phyloP scores from a whole-genome alignment of 2,329 filamentous ascomycete species.

The Xylaria polymorpha region DNA sequence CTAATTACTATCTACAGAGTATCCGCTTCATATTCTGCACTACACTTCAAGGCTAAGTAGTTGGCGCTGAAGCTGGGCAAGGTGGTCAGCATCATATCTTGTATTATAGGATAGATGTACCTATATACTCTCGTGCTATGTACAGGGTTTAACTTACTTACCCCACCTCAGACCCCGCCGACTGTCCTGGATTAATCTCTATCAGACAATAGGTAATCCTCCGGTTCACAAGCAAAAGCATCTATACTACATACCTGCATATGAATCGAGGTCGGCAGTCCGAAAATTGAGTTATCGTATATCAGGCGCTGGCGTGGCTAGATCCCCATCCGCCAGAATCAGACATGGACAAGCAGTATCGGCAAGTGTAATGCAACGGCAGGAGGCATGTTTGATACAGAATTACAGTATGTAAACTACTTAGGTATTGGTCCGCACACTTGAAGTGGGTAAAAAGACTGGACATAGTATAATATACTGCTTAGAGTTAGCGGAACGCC shows the following conservation, averaged over 20 bases:
- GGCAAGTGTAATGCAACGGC: neutral
- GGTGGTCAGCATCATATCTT: neutral
- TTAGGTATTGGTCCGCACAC: neutral
- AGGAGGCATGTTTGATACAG: too few relatives aligned
- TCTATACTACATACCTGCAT: neutral
- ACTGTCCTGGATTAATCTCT: neutral
- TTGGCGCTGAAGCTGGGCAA: neutral
- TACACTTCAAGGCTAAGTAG: neutral
- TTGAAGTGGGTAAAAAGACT: neutral
- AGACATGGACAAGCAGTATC: neutral
- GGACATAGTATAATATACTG: too few relatives aligned
- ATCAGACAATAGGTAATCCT: neutral
- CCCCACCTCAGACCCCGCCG: conserved; percentile 5
- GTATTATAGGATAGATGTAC: neutral
- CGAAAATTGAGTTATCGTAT: neutral
- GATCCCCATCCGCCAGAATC: neutral
- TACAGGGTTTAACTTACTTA: neutral
- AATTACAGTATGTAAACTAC: too few relatives aligned
- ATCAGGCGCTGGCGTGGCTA: neutral
- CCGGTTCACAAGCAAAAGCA: conserved; percentile 7
- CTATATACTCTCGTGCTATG: neutral
- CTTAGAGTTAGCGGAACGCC: neutral
- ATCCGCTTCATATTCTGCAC: neutral
- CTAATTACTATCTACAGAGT: too few relatives aligned
- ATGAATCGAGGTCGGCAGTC: neutral